These are phyloP conservation scores for Monosporascus sp. DNA, from an alignment of 2,329 filamentous ascomycete genomes.

Conservation along the genomic window DNA sequence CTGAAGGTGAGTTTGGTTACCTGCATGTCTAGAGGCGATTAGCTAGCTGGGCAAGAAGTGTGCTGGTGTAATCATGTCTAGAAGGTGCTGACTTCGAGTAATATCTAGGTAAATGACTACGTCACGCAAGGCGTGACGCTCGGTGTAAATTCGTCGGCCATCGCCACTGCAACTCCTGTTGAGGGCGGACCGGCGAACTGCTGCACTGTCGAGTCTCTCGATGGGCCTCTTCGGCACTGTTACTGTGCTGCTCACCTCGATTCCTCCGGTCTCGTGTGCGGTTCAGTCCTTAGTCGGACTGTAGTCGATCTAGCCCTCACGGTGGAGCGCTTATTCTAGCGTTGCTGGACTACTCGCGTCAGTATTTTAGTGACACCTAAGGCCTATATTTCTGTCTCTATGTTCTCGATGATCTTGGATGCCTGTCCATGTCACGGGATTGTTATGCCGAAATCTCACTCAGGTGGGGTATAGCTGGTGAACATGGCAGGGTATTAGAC, in stretches of 20 bases:
- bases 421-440: too few relatives aligned
- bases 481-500: too few relatives aligned
- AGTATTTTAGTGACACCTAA: too few relatives aligned
- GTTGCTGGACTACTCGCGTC: too few relatives aligned
- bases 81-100: background rate
- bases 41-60: too few relatives aligned
- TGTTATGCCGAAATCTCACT: too few relatives aligned
- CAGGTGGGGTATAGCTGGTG: too few relatives aligned
- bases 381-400: too few relatives aligned
- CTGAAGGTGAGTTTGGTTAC: slow-evolving; percentile 36
- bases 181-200: slow-evolving; percentile 51
- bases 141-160: slow-evolving; percentile 55
- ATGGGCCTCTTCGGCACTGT: slow-evolving; percentile 58
- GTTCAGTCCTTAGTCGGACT: slow-evolving; percentile 43
- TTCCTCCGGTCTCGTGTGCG: slow-evolving; percentile 44
- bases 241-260: slow-evolving; percentile 52
- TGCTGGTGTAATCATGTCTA: background rate
- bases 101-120: slow-evolving; percentile 45
- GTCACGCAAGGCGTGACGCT: slow-evolving; percentile 57
- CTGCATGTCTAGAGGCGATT: too few relatives aligned
- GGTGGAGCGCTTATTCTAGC: too few relatives aligned
- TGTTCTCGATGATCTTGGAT: too few relatives aligned
- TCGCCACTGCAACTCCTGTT: slow-evolving; percentile 52
- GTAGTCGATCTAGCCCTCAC: slow-evolving; percentile 6
- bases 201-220: slow-evolving; percentile 52